Evolutionary conservation across 129 eudicot species (phyloP).

Genomic region (Cynara cardunculus): DNA sequence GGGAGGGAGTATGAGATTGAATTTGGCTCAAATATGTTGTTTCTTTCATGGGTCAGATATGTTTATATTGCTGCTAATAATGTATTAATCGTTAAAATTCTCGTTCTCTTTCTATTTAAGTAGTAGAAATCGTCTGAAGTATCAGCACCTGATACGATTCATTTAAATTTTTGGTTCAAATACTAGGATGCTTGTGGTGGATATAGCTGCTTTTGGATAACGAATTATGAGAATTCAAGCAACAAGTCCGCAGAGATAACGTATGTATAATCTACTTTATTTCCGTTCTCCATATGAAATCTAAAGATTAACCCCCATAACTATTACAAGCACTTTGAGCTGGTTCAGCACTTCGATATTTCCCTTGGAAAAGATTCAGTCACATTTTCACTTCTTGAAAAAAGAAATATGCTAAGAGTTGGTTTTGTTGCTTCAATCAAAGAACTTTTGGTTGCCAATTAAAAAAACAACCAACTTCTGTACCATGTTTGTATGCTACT

Average conservation of each 20-base stretch:
- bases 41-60: background rate
- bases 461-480: too few relatives aligned
- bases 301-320: background rate
- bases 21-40: background rate
- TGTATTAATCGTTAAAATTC: background rate
- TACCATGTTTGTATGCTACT: background rate
- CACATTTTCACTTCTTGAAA: too few relatives aligned
- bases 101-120: background rate
- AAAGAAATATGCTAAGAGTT: too few relatives aligned
- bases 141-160: background rate
- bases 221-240: conserved; percentile 56
- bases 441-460: too few relatives aligned
- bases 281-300: conserved; percentile 1
- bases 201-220: conserved; percentile 78
- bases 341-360: background rate
- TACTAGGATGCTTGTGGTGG: conserved; percentile 85
- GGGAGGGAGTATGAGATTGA: conserved; percentile 1
- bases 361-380: too few relatives aligned
- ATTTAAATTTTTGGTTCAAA: conserved; percentile 3
- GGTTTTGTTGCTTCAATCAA: too few relatives aligned
- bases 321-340: background rate
- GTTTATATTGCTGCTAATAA: conserved; percentile 1
- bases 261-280: conserved; percentile 41
- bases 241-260: conserved; percentile 52
- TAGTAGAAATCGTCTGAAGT: background rate